A percentile compares a stretch with the other conserved stretches of the same genome.
Conservation (phyloP, 345 rosid species). For the rapeseed (Brassica napus) region Da-Ae NC_063443.1:16130501-16131000, state of each 20-base stretch:
- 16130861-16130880: constrained; percentile 62
- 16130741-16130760: constrained; percentile 73
- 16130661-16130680: constrained; percentile 98
- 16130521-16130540: constrained; percentile 97
- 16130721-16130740: constrained; percentile 97
- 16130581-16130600: no score
- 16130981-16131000: background rate
- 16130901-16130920: constrained; percentile 73
- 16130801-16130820: constrained; percentile 10
- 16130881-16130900: constrained; percentile 65
- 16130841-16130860: constrained; percentile 50
- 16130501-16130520: constrained; percentile 99
- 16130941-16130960: constrained; percentile 57
- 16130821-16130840: constrained; percentile 3
- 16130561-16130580: constrained; percentile 8
- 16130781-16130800: constrained; percentile 42
- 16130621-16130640: constrained; percentile 67
- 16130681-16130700: constrained; percentile 90
- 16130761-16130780: constrained; percentile 59
- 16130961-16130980: constrained; percentile 20
- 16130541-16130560: constrained; percentile 72
- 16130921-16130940: constrained; percentile 97
- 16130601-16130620: background rate
- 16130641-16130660: constrained; percentile 99
- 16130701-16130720: constrained; percentile 92